Evolutionary conservation across 2,329 filamentous ascomycete genomes (phyloP).

Genomic region (Fusarium sulawesiense): DNA sequence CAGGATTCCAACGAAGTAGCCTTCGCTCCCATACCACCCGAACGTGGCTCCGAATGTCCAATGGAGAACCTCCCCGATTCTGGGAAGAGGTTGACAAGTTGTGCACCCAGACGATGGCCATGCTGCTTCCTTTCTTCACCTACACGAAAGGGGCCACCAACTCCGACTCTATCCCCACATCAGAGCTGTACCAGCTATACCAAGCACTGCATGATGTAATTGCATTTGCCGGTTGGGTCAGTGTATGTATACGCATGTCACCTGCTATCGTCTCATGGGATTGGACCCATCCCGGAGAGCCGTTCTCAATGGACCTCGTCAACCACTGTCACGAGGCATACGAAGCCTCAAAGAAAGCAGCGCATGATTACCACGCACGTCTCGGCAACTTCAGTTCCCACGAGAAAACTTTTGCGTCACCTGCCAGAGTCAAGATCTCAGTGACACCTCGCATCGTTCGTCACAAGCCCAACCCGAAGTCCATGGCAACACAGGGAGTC

Average conservation of each 20-base stretch:
- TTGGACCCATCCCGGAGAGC: slow-evolving; percentile 49
- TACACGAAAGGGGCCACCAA: slow-evolving; percentile 28
- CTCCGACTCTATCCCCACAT: slow-evolving; percentile 10
- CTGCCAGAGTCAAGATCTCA: slow-evolving; percentile 50
- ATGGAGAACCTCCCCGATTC: slow-evolving; percentile 43
- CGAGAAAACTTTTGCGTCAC: neutral
- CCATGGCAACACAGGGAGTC: slow-evolving; percentile 19
- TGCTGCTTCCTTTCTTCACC: slow-evolving; percentile 45
- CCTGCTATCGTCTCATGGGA: slow-evolving; percentile 40
- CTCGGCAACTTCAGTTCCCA: neutral
- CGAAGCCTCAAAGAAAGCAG: slow-evolving; percentile 23
- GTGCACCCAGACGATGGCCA: slow-evolving; percentile 32
- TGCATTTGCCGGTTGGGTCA: slow-evolving; percentile 49
- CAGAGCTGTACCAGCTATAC: slow-evolving; percentile 41
- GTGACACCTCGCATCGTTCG: slow-evolving; percentile 44
- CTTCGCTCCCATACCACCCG: slow-evolving; percentile 44
- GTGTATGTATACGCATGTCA: slow-evolving; percentile 44
- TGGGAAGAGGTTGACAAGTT: slow-evolving; percentile 49
- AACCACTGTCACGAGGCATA: slow-evolving; percentile 38
- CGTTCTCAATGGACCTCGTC: slow-evolving; percentile 34
- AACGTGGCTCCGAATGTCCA: slow-evolving; percentile 37
- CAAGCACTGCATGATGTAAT: slow-evolving; percentile 48
- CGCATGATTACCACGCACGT: slow-evolving; percentile 12
- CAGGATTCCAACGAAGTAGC: slow-evolving; percentile 48
- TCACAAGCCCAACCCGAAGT: slow-evolving; percentile 26